Conservation (phyloP, 2,329 filamentous ascomycete genomes). For the Fusarium tricinctum region DNA sequence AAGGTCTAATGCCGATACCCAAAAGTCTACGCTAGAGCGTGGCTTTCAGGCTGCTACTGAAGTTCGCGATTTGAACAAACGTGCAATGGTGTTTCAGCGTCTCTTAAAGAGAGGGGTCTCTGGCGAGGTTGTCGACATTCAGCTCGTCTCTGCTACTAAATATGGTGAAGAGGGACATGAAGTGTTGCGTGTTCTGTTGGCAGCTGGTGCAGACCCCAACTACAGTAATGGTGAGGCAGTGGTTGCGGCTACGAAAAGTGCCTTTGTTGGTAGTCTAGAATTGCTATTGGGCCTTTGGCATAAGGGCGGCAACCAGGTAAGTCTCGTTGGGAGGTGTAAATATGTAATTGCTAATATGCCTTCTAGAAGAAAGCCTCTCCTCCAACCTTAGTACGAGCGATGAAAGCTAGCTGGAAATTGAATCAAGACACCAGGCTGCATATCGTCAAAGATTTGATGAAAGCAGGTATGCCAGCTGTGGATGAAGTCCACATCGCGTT, state of each 20-base stretch:
- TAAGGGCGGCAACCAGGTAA: constrained; percentile 58
- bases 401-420: constrained; percentile 69
- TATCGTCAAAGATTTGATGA: constrained; percentile 65
- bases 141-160: constrained; percentile 67
- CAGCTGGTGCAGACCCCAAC: constrained; percentile 68
- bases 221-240: constrained; percentile 69
- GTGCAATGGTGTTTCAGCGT: constrained; percentile 65
- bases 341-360: constrained; percentile 30
- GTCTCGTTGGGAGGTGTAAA: constrained; percentile 31
- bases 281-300: constrained; percentile 65
- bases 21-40: constrained; percentile 60
- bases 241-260: constrained; percentile 66
- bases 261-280: constrained; percentile 64
- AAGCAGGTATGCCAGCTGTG: constrained; percentile 62
- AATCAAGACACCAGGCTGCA: constrained; percentile 63
- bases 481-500: constrained; percentile 67
- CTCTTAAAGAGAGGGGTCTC: constrained; percentile 65
- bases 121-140: constrained; percentile 65
- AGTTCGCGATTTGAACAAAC: constrained; percentile 63
- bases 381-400: constrained; percentile 62
- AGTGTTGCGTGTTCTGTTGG: constrained; percentile 65
- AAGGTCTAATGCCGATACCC: constrained; percentile 56
- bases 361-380: constrained; percentile 62
- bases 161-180: constrained; percentile 64
- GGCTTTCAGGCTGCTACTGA: constrained; percentile 70